Base-by-base conservation (phyloP, 805 yeast genomes). In the Candida saitoana region DNA sequence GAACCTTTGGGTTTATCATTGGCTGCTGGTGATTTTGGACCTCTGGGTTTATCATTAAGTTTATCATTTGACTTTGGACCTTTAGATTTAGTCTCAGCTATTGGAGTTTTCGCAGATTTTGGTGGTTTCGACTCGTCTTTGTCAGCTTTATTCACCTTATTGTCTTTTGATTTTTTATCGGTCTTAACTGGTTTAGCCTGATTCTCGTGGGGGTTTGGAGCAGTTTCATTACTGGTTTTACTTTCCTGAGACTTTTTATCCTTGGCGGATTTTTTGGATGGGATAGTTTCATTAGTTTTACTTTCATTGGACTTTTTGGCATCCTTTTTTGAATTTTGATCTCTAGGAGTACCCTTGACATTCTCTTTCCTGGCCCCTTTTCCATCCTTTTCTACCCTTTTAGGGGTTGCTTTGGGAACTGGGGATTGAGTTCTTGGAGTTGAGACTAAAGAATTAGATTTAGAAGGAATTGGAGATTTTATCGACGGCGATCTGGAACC, bases 301-400 rank as follows among this genome's bases (percentile, higher is more conserved):
- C n/a, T n/a, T n/a, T n/a, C n/a, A n/a, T n/a, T n/a, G n/a, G n/a
- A n/a, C n/a, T n/a, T n/a, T n/a, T n/a, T n/a, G n/a, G n/a, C n/a
- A n/a, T n/a, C n/a, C n/a, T n/a, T n/a, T n/a, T n/a, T n/a, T 22
- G 25, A 22, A 22, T 22, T 9, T 22, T 17, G 38, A 22, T 30
- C 37, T 33, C 32, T 33, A 18, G 41, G 18, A 9, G 31, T 39
- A 19, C 22, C 42, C 15, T 29, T 38, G 11, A 12, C 7, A n/a
- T 24, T 36, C 8, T 11, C 22, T 24, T 9, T 27, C 5, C 31
- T 5, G 4, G 36, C n/a, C 15, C 17, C 34, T 7, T 27, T 39
- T n/a, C 16, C 14, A 5, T 24, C 27, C 6, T 30, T 29, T 19
- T 16, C 19, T 7, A 17, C 30, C 5, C 11, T 6, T 36, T 36